phyloP scores from a whole-genome alignment of 1,139 yeast genomes.

The Debaryomycetaceae sp. region DNA sequence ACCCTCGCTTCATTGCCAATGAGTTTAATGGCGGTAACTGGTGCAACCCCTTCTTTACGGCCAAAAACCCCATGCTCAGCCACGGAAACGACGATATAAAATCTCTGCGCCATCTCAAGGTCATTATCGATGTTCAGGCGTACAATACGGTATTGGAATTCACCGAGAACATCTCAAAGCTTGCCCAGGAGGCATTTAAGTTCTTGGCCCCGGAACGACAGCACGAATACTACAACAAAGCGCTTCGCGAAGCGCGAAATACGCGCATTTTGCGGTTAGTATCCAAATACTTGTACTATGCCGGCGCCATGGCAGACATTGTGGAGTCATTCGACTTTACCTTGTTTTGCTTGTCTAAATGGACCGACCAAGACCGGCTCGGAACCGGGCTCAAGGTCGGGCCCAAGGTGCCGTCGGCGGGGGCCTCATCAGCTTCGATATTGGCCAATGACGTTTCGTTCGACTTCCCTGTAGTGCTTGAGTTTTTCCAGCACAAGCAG shows the following conservation, averaged over 20 bases:
- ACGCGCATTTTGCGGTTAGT: slow-evolving; percentile 41
- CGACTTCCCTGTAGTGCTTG: slow-evolving; percentile 57
- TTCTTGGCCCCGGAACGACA: slow-evolving; percentile 27
- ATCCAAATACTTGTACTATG: slow-evolving; percentile 40
- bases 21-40: slow-evolving; percentile 68
- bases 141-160: slow-evolving; percentile 24
- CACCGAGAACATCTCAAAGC: slow-evolving; percentile 25
- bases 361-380: slow-evolving; percentile 13
- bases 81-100: slow-evolving; percentile 38
- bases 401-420: slow-evolving; percentile 1
- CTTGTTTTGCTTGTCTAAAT: slow-evolving; percentile 34
- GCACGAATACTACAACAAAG: slow-evolving; percentile 20
- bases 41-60: slow-evolving; percentile 53
- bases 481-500: slow-evolving; percentile 69
- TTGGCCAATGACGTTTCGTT: slow-evolving; percentile 21
- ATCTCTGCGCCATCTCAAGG: slow-evolving; percentile 32
- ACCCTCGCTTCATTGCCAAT: slow-evolving; percentile 55
- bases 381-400: slow-evolving; percentile 6
- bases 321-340: slow-evolving; percentile 57
- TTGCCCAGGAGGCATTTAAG: slow-evolving; percentile 31
- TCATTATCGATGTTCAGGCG: slow-evolving; percentile 41
- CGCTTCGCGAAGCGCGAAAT: slow-evolving; percentile 36
- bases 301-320: slow-evolving; percentile 39
- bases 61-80: slow-evolving; percentile 27
- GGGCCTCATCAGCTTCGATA: slow-evolving; percentile 2